Base-by-base conservation (phyloP, 2,329 filamentous ascomycete genomes). In the Colletotrichum sidae region DNA sequence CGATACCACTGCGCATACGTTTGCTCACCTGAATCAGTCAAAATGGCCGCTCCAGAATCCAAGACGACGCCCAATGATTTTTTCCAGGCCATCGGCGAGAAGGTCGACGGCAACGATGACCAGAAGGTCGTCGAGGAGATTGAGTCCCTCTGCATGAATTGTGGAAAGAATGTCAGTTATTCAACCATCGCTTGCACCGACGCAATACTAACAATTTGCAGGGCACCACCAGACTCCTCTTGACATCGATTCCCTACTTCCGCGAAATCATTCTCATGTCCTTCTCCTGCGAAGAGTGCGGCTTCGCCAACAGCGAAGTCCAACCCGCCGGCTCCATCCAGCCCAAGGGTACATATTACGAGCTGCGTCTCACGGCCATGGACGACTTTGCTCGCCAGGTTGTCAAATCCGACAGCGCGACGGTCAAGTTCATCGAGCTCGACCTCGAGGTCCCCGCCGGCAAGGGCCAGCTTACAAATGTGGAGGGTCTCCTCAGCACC, bases 181-280 rank as follows among this genome's bases (percentile, higher is more conserved):
- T 33, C 42, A 4, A n/a, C 44, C 17, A 42, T 49, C 47, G 69
- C 13, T 2, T 12, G 71, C 65, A 73, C 70, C 62, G 12, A 68
- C 51, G 42, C 9, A 37, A 4, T 4, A 17, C 52, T 10, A 5
- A 25, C 25, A 25, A 25, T 25, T 25, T 25, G 25, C 44, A 96
- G 92, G 96, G 96, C 72, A 87, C 83, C 1, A 99, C 96, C 12
- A 88, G 91, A 65, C 87, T 99, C 25, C 88, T 99, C 47, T 88
- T 99, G 59, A 97, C 96, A 13, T 89, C 89, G 69, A 97, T 99
- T 60, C 96, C 96, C 13, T 98, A 93, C 85, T 99, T 99, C 84
- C 93, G 94, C 81, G 95, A 99, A 78, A 90, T 99, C 69, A 93
- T 99, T 73, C 88, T 99, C 78, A 97, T 97, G 90, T 98, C 95